A percentile compares a stretch with the other conserved stretches of the same genome.
Evolutionary conservation across 176 grass and related monocot species (phyloP).

Genomic region (Themeda triandra): DNA sequence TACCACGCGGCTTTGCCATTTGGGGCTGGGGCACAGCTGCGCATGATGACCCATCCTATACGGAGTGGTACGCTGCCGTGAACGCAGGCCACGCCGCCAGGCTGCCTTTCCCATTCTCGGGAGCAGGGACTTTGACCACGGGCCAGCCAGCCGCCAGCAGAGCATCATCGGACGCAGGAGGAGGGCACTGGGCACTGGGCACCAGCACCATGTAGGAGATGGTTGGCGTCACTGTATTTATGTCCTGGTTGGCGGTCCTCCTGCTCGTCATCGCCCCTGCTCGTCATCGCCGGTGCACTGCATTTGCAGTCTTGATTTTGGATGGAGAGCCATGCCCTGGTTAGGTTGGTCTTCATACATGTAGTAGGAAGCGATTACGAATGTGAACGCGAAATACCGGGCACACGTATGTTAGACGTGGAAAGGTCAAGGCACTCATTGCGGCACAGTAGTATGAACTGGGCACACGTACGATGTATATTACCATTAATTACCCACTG

Average conservation of each 20-base stretch:
- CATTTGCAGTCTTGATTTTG: no score
- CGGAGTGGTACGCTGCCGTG: no score
- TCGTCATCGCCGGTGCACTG: no score
- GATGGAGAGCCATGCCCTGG: background rate
- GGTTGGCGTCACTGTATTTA: background rate
- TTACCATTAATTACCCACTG: background rate
- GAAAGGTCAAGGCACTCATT: conserved; percentile 13
- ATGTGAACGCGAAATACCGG: background rate
- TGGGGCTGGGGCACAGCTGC: background rate
- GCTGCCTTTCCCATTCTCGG: background rate
- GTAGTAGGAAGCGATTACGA: no score
- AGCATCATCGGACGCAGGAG: no score
- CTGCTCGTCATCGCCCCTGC: no score
- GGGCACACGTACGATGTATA: background rate
- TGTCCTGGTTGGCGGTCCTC: background rate
- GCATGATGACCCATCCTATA: background rate
- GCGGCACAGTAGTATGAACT: background rate
- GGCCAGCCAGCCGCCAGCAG: no score
- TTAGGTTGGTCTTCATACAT: no score
- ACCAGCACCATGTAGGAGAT: no score
- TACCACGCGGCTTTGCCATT: background rate
- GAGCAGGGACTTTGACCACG: background rate
- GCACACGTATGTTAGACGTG: no score
- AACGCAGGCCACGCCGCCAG: background rate
- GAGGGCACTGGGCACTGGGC: no score